Evolutionary conservation across 371 early-diverging fungal species (phyloP).

Genomic region (Mucor saturninus): DNA sequence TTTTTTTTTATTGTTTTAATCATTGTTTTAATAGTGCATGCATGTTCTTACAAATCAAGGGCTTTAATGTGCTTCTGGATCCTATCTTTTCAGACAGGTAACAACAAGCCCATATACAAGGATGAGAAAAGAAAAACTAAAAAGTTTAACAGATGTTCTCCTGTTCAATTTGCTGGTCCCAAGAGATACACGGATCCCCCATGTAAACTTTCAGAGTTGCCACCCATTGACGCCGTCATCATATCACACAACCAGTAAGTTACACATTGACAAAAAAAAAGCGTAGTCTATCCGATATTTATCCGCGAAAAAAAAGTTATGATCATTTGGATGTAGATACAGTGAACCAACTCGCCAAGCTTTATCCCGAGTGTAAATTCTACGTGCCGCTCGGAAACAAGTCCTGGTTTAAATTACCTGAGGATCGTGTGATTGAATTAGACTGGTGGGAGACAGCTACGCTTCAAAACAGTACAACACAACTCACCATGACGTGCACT

Average conservation of each 20-base stretch:
- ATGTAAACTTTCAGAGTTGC: conserved; percentile 67
- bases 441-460: conserved; percentile 83
- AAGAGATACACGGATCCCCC: conserved; percentile 72
- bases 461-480: conserved; percentile 17
- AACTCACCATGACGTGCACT: conserved; percentile 62
- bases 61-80: conserved; percentile 73
- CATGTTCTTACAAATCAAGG: conserved; percentile 64
- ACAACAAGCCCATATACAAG: background rate
- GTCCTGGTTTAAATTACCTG: conserved; percentile 56
- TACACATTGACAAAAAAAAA: background rate
- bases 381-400: conserved; percentile 81
- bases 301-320: conserved; percentile 38
- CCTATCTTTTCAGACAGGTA: conserved; percentile 72
- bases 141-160: conserved; percentile 57
- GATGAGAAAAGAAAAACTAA: background rate
- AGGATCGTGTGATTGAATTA: conserved; percentile 55
- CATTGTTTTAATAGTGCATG: conserved; percentile 48
- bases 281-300: too few species aligned
- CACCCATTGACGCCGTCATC: conserved; percentile 71
- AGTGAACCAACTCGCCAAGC: conserved; percentile 51
- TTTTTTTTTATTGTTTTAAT: background rate
- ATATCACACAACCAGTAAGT: conserved; percentile 74
- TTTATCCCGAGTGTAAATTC: conserved; percentile 52
- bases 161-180: conserved; percentile 64
- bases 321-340: conserved; percentile 77